Evolutionary conservation across 2,329 filamentous ascomycete genomes (phyloP).

Genomic region (Sporothrix inflata): DNA sequence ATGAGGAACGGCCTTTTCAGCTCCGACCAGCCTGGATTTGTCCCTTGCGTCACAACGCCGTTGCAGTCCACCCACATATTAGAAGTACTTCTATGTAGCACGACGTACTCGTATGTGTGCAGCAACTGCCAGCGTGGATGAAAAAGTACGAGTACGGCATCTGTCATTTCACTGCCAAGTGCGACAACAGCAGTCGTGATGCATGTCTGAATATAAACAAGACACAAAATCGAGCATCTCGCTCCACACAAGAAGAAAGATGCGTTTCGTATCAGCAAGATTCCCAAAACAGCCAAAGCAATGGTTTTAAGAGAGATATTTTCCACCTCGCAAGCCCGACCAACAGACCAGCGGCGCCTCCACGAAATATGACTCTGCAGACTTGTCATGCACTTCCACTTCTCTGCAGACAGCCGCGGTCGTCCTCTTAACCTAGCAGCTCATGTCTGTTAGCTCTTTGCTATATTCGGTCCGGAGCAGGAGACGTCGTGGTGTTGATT

Average conservation of each 20-base stretch:
- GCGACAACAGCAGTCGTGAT: neutral
- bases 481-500: neutral
- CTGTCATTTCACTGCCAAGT: neutral
- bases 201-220: conserved; percentile 22
- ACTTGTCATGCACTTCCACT: neutral
- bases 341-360: neutral
- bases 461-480: neutral
- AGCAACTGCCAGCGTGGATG: neutral
- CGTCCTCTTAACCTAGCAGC: neutral
- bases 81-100: neutral
- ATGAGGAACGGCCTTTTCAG: conserved; percentile 15
- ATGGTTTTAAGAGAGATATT: neutral
- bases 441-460: neutral
- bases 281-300: neutral
- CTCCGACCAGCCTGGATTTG: neutral
- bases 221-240: neutral
- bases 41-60: conserved; percentile 13
- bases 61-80: neutral
- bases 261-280: neutral
- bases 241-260: neutral
- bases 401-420: conserved; percentile 6
- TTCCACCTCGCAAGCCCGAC: neutral
- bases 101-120: neutral
- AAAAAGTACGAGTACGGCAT: neutral
- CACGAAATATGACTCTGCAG: neutral